Evolutionary conservation across 441 rosid genomes (phyloP), one percentile per base, ranked within the genome.

Genomic region (Manihot esculenta): DNA sequence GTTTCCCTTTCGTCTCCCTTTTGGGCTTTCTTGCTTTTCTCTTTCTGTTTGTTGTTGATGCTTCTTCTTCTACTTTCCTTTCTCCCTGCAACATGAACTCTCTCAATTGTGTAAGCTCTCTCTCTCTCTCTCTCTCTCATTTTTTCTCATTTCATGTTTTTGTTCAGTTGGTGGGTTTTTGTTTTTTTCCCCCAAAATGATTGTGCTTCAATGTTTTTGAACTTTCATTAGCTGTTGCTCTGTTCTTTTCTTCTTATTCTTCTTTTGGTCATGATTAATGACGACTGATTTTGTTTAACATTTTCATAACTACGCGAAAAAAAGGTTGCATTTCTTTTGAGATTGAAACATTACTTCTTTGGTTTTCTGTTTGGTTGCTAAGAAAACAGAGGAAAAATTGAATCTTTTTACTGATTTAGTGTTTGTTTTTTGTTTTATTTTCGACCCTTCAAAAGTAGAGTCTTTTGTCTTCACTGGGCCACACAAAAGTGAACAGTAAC

Each of bases 51-150:
- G 42, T 44, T 71, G 42, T 38, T 35, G 70, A 6, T 65, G 65
- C 17, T 68, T 15, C 50, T 35, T 47, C 13, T 38, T 24, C 62
- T 38, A 1, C 42, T 38, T 38, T 23, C 30, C 30, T 3, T 26
- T 47, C 15, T 14, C 12, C 27, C 12, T 18, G 45, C 61, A 71
- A 62, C 30, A 85, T 85, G 87, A 85, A 80, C 79, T 13, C 74
- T 59, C 62, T 73, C 60, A 65, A 54, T 51, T 77, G 47, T 70
- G 87, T 85, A 80, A 80, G 83, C 62, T 69, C 69, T 60, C 42
- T 38, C 42, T 38, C 9, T 38, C 9, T 38, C 24, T 64, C 60
- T 53, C 3, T 71, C 11, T 24, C 27, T 62, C 5, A n/a, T n/a
- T n/a, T n/a, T n/a, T n/a, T n/a, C n/a, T n/a, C n/a, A n/a, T 48